These are phyloP conservation scores for Parascedosporium putredinis DNA, from an alignment of 2,329 filamentous ascomycete species.

Conservation along the genomic window DNA sequence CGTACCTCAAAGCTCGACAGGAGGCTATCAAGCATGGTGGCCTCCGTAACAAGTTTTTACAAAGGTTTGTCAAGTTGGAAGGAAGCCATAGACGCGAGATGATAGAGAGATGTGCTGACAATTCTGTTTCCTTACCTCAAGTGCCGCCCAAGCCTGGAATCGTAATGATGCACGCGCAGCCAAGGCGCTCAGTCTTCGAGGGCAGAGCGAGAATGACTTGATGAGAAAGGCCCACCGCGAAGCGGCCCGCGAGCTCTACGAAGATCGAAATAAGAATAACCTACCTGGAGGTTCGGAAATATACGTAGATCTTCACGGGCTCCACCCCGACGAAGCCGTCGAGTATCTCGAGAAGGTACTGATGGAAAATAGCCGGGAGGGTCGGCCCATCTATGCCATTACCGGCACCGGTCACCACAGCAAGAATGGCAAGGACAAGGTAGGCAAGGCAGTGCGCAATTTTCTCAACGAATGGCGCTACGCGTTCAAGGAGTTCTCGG, in stretches of 20 bases:
- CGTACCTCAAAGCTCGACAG: slow-evolving; percentile 87
- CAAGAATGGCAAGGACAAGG: slow-evolving; percentile 98
- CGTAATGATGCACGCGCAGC: slow-evolving; percentile 93
- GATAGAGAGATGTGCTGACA: too few species aligned
- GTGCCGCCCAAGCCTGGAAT: slow-evolving; percentile 96
- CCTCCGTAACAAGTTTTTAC: slow-evolving; percentile 90
- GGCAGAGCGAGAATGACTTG: slow-evolving; percentile 91
- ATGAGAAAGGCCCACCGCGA: slow-evolving; percentile 97
- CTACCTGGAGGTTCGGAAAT: slow-evolving; percentile 54
- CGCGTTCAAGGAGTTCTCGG: slow-evolving; percentile 89
- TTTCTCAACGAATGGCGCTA: slow-evolving; percentile 96
- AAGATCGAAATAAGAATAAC: slow-evolving; percentile 74
- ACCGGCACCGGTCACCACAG: slow-evolving; percentile 95
- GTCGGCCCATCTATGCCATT: slow-evolving; percentile 81
- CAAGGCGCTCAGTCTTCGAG: slow-evolving; percentile 85
- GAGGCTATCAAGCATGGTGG: slow-evolving; percentile 97
- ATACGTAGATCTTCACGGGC: slow-evolving; percentile 92
- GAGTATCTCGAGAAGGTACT: slow-evolving; percentile 86
- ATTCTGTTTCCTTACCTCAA: too few species aligned
- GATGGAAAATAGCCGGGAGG: slow-evolving; percentile 65
- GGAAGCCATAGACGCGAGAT: too few species aligned
- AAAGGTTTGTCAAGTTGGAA: slow-evolving; percentile 53
- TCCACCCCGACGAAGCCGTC: slow-evolving; percentile 96
- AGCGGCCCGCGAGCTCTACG: slow-evolving; percentile 83
- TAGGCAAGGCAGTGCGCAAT: slow-evolving; percentile 82